Evolutionary conservation across 1,284 basidiomycete species (phyloP).

Genomic region (Vanrija humicola): DNA sequence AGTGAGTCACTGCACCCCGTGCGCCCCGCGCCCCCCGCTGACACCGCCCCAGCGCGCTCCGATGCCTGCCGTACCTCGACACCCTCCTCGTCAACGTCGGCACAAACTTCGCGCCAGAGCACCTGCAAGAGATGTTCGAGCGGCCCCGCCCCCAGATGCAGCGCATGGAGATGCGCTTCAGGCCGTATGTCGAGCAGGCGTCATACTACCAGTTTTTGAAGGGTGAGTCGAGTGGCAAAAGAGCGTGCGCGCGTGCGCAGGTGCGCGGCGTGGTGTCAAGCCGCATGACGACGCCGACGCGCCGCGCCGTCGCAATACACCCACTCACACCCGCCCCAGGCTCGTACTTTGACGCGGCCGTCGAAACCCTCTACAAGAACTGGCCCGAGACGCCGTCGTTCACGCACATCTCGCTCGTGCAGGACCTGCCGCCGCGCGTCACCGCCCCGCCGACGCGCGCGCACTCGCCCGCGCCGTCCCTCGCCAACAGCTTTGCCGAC

Average conservation of each 20-base stretch:
- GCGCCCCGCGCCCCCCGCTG: neutral
- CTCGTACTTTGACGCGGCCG: slow-evolving; percentile 49
- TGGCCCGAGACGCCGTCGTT: slow-evolving; percentile 51
- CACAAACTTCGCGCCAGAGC: slow-evolving; percentile 50
- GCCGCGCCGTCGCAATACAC: neutral
- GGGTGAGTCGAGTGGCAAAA: slow-evolving; percentile 25
- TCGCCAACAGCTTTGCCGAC: slow-evolving; percentile 10
- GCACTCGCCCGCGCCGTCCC: slow-evolving; percentile 6
- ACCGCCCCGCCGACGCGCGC: slow-evolving; percentile 36
- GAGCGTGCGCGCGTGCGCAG: neutral
- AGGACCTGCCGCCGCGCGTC: slow-evolving; percentile 46
- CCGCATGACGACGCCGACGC: too few relatives aligned
- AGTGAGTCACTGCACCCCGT: slow-evolving; percentile 23
- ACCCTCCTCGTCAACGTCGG: slow-evolving; percentile 47
- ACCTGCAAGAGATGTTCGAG: slow-evolving; percentile 48
- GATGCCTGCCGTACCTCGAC: slow-evolving; percentile 36
- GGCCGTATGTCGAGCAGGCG: slow-evolving; percentile 49
- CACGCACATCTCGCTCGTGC: slow-evolving; percentile 46
- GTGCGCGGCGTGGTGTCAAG: neutral
- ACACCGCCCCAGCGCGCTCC: slow-evolving; percentile 31
- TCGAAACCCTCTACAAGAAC: slow-evolving; percentile 39
- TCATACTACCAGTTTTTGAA: slow-evolving; percentile 49
- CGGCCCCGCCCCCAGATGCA: slow-evolving; percentile 32
- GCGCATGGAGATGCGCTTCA: slow-evolving; percentile 46
- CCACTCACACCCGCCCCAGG: slow-evolving; percentile 23